Percentiles rank a stretch among this genome's conserved stretches.
phyloP scores from a whole-genome alignment of 2,329 filamentous ascomycete species.

The Penicillium capsulatum region DNA sequence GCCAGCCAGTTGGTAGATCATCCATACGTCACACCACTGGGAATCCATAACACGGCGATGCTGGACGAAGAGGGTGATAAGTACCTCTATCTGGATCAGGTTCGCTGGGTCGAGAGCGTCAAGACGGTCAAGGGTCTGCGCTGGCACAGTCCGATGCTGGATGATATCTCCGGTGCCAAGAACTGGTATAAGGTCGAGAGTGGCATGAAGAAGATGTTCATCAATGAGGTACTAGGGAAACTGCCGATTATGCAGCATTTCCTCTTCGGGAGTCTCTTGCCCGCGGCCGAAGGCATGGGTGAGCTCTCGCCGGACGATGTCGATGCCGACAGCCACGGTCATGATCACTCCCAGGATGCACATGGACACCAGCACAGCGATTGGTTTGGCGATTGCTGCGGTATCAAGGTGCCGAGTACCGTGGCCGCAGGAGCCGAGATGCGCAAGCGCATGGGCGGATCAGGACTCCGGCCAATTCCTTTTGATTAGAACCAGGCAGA shows the following conservation, averaged over 20 bases:
- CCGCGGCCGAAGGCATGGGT: constrained; percentile 74
- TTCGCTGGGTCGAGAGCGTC: constrained; percentile 89
- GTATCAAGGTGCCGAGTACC: constrained; percentile 93
- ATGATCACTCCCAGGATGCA: constrained; percentile 58
- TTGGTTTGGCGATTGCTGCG: constrained; percentile 92
- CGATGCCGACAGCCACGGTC: constrained; percentile 50
- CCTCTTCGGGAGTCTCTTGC: constrained; percentile 80
- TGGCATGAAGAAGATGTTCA: constrained; percentile 96
- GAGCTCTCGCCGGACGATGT: constrained; percentile 40
- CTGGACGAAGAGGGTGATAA: constrained; percentile 81
- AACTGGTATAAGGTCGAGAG: constrained; percentile 88
- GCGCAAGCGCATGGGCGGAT: constrained; percentile 65
- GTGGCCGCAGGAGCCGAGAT: constrained; percentile 86
- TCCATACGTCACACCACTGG: constrained; percentile 70
- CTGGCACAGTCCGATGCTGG: constrained; percentile 98
- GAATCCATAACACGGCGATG: constrained; percentile 81
- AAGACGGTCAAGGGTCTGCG: constrained; percentile 92
- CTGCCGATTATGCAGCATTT: constrained; percentile 99
- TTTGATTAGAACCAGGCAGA: constrained; percentile 40
- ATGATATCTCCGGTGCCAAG: constrained; percentile 89
- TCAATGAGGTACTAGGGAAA: constrained; percentile 86
- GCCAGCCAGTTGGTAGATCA: constrained; percentile 86
- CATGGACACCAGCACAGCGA: constrained; percentile 58
- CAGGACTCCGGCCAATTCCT: constrained; percentile 58
- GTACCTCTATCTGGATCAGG: constrained; percentile 88